Evolutionary conservation across 2,329 filamentous ascomycete species (phyloP), one percentile per base, ranked within the genome.

Genomic region (Nemania serpens): DNA sequence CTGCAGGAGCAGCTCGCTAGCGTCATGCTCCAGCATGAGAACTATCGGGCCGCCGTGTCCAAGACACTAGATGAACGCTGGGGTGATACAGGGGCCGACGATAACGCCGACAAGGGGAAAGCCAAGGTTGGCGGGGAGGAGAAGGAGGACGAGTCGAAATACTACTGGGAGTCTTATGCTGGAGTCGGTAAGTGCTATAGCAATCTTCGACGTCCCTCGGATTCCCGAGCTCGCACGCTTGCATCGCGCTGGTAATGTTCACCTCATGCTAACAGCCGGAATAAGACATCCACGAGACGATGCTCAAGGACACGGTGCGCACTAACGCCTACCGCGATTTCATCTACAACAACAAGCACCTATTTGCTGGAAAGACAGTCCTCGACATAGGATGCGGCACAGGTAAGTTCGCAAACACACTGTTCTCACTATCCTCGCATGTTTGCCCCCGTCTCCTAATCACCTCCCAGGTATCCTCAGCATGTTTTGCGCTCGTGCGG

Each of bases 301-400:
- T 98, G 93, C 84, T 98, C 64, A 96, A 97, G 75, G 93, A 98
- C 72, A 82, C 85, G 0, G 83, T 97, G 42, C 89, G 93, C 53
- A 98, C 93, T 11, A 91, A 97, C 70, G 89, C 91, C 2, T 98
- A 98, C 77, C 88, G 93, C 47, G 93, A 98, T 77, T 97, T 97
- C 74, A 93, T 97, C 71, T 97, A 97, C 78, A 86, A 88, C 67
- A 92, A 97, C 79, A 95, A 96, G 75, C 81, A 91, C 66, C 79
- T 97, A 3, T 97, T 97, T 76, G 86, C 88, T 34, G 91, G 87
- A 70, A 97, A 96, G 78, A 86, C 88, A 10, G 91, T 97, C 12
- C 85, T 98, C 6, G 93, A 98, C 72, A 93, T 97, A 65, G 93
- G 93, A 51, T 97, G 93, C 71, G 91, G 89, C 49, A 90, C 88